Evolutionary conservation across 2,329 filamentous ascomycete genomes (phyloP), one percentile per base, ranked within the genome.

Genomic region (Fusarium sacchari): DNA sequence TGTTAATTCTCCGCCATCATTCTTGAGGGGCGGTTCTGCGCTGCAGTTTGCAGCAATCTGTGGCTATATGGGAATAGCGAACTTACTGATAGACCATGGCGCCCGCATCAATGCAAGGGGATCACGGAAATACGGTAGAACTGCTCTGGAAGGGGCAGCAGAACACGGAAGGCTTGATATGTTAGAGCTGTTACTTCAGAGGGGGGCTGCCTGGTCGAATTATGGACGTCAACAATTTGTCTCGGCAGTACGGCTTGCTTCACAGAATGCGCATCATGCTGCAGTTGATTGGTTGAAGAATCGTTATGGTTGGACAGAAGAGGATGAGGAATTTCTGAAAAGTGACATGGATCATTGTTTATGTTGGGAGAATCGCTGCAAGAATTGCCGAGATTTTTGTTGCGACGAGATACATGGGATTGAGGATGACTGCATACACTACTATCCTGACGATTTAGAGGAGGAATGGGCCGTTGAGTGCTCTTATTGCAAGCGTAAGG

Each of bases 121-220:
- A 6, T 34, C 59, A 10, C 10, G 13, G 9, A 8, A 3, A 8
- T 2, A 4, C 18, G 49, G 64, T 1, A 39, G 22, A 24, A 43
- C 49, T 6, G 59, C 64, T 13, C 20, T 70, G 22, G 64, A 58
- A 46, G 49, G 34, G 14, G 67, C 67, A 22, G 55, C 64, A 26
- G 49, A 50, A 7, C 10, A 40, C 18, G 64, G 55, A 17, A 47
- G 63, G 20, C 43, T 70, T 13, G 64, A 64, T 13, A 70, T 60
- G 64, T 4, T 64, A 3, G 17, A 70, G 22, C 37, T 69, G 14
- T n/a, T 70, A 3, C n/a, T 70, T 2, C 22, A 36, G 22, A 14
- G 52, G 11, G 67, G 59, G 7, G 67, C 55, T 28, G 28, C 44
- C 9, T 43, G 22, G 5, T 22, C 30, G 3, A 43, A 43, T 10